phyloP scores from a whole-genome alignment of 2,329 filamentous ascomycete genomes.

The Fonsecaea multimorphosa region DNA sequence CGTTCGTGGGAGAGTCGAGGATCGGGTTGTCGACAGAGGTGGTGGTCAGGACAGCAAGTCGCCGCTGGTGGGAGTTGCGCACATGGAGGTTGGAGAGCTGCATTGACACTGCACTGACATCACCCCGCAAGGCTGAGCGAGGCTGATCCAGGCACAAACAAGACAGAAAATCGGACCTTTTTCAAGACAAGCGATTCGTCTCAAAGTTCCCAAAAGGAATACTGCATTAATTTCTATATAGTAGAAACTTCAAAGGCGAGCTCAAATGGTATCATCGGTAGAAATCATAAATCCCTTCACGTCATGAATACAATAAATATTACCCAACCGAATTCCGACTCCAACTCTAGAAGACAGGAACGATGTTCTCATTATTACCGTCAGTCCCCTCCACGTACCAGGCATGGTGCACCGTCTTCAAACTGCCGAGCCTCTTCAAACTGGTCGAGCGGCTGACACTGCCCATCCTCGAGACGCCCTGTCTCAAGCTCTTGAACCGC shows the following conservation, averaged over 20 bases:
- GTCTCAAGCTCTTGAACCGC: slow-evolving; percentile 39
- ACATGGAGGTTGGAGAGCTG: too few species aligned
- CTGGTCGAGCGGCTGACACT: slow-evolving; percentile 85
- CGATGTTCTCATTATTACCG: slow-evolving; percentile 36
- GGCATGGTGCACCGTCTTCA: slow-evolving; percentile 38
- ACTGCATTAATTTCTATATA: slow-evolving; percentile 8
- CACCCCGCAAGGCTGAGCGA: slow-evolving; percentile 8
- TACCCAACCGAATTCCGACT: slow-evolving; percentile 4
- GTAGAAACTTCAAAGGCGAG: background rate
- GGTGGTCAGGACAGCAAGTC: too few species aligned
- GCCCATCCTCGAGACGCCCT: slow-evolving; percentile 34
- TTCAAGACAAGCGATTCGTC: too few species aligned
- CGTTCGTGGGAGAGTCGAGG: background rate
- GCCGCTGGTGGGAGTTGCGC: too few species aligned
- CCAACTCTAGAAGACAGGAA: slow-evolving; percentile 31
- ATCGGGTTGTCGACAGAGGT: background rate
- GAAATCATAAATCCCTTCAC: slow-evolving; percentile 23
- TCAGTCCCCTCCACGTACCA: slow-evolving; percentile 38
- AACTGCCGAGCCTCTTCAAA: slow-evolving; percentile 82
- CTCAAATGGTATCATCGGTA: slow-evolving; percentile 15
- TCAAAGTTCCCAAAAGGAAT: background rate
- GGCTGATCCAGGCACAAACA: background rate
- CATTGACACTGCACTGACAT: slow-evolving; percentile 25
- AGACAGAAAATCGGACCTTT: too few species aligned
- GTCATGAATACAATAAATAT: slow-evolving; percentile 12